Conservation (phyloP, 1,284 basidiomycete genomes). For the Rhodotorula sp. region DNA sequence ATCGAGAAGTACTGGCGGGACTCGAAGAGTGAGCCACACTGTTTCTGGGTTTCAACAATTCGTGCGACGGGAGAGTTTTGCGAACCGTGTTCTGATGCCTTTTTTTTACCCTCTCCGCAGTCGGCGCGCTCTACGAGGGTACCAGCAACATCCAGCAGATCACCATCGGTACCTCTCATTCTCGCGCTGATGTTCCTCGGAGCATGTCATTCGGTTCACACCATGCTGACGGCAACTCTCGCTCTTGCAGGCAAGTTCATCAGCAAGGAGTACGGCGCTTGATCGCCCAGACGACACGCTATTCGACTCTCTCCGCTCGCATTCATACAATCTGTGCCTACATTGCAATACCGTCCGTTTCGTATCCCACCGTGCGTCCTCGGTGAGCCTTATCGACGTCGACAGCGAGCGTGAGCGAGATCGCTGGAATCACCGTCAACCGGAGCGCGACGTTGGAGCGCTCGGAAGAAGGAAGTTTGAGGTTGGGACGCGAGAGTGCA, state of each 20-base stretch:
- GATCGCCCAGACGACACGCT: background rate
- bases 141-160: constrained; percentile 88
- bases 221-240: background rate
- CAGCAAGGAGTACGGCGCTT: constrained; percentile 29
- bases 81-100: background rate
- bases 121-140: constrained; percentile 41
- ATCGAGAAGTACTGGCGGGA: constrained; percentile 61
- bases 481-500: too few relatives aligned
- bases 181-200: background rate
- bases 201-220: background rate
- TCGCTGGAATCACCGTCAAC: too few relatives aligned
- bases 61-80: background rate
- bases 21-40: constrained; percentile 71
- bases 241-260: constrained; percentile 25
- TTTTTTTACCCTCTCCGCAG: background rate
- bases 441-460: too few relatives aligned
- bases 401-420: too few relatives aligned
- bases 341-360: too few relatives aligned
- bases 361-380: too few relatives aligned
- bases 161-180: constrained; percentile 67
- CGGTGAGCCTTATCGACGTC: too few relatives aligned
- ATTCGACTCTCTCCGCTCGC: background rate
- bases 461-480: too few relatives aligned
- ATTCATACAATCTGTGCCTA: background rate
- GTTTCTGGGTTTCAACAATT: background rate